Evolutionary conservation across 495 filamentous ascomycete genomes (phyloP), one percentile per base, ranked within the genome.

Genomic region (Neurospora sp.): DNA sequence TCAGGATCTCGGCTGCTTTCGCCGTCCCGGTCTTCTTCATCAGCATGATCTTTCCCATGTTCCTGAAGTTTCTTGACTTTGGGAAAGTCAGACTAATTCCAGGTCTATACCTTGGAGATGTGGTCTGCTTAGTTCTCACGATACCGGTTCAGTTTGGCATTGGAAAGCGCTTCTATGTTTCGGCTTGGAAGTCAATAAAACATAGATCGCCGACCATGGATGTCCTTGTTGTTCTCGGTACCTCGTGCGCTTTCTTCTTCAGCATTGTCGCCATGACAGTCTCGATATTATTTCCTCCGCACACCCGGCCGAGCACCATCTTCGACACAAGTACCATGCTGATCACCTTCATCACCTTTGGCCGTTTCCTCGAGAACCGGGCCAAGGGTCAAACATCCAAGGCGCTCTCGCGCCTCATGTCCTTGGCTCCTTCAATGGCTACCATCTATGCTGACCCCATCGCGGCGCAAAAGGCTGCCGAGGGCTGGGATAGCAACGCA

Each of bases 321-420:
- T 99, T 98, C 75, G 96, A 99, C 76, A 99, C 96, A 0, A 97
- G 94, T 80, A 98, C 94, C 31, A 99, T 98, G 96, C 88, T 99
- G 31, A 97, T 99, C 79, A 97, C 93, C 0, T 98, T 98, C 81
- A 93, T 97, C 81, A 93, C 93, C 0, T 84, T 99, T 4, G 94
- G 96, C 35, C 90, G 96, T 41, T 98, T 92, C 84, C 81, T 99
- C 10, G 96, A 99, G 81, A 99, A 98, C 76, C 86, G 92, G 16
- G 96, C 96, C 23, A 99, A 99, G 82, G 96, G 96, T 4, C 93
- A 98, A 81, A 99, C 96, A 0, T 97, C 94, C 9, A 96, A 93
- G 78, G 96, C 96, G 3, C 88, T 99, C 8, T 97, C 93, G n/a
- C 86, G 91, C 35, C 88, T 99, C 5, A 99, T 99, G 96, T 96